Conservation (phyloP, 192 early-diverging fungal genomes). For the Entrophospora sp. region DNA sequence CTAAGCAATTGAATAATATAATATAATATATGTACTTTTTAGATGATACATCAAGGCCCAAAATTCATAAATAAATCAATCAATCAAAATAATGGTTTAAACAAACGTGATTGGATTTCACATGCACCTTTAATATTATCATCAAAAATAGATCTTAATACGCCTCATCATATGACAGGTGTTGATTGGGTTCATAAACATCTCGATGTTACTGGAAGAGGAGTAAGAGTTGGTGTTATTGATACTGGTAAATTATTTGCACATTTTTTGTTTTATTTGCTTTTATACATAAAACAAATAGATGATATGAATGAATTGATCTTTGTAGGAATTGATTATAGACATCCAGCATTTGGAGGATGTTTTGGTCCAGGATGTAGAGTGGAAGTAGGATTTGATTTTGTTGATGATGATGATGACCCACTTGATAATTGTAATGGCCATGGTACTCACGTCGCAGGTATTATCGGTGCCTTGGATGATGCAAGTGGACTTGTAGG, state of each 20-base stretch:
- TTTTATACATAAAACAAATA: neutral
- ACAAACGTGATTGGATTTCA: neutral
- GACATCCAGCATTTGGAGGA: conserved; percentile 56
- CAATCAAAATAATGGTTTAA: neutral
- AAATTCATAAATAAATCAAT: neutral
- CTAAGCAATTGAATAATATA: neutral
- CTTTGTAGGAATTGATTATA: conserved; percentile 38
- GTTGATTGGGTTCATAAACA: conserved; percentile 37
- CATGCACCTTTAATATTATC: neutral
- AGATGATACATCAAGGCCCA: neutral
- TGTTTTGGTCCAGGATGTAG: conserved; percentile 54
- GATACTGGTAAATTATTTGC: conserved; percentile 63
- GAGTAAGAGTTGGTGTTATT: conserved; percentile 56
- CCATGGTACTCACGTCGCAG: conserved; percentile 58
- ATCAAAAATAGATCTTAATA: neutral
- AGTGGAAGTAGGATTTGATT: conserved; percentile 51
- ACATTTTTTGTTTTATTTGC: conserved; percentile 33
- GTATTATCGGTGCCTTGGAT: conserved; percentile 69
- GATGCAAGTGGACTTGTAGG: conserved; percentile 45
- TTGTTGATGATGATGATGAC: conserved; percentile 51
- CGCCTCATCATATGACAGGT: conserved; percentile 40
- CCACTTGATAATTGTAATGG: conserved; percentile 54
- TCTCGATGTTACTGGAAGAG: conserved; percentile 48
- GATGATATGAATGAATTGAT: neutral
- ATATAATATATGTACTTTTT: neutral